Conservation (phyloP, 2,329 filamentous ascomycete genomes). For the Coniochaeta hoffmannii region DNA sequence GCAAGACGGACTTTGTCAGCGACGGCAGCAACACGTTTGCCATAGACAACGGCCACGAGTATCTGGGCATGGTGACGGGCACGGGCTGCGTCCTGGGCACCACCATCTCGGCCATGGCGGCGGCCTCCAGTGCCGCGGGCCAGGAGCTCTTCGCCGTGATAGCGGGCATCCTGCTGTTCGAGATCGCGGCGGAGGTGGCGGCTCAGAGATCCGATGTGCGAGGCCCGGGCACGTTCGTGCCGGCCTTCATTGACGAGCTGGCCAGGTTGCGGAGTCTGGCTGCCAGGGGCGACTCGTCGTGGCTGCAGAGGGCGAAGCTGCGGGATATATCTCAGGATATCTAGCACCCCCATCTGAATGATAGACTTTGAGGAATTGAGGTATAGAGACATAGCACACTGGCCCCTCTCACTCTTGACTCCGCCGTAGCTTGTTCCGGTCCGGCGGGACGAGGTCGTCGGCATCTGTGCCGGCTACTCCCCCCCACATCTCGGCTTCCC, state of each 20-base stretch:
- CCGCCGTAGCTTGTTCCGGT: background rate
- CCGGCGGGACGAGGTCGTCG: background rate
- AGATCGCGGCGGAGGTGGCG: slow-evolving; percentile 62
- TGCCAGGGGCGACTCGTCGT: slow-evolving; percentile 36
- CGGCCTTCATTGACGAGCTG: slow-evolving; percentile 72
- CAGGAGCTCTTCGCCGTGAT: slow-evolving; percentile 57
- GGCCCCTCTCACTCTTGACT: too few species aligned
- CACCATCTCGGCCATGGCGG: slow-evolving; percentile 67
- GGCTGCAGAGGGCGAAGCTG: slow-evolving; percentile 31
- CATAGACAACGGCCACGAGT: slow-evolving; percentile 68
- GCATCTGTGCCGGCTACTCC: background rate
- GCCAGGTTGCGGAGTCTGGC: slow-evolving; percentile 40
- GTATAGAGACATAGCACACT: too few species aligned
- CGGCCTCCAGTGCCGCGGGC: slow-evolving; percentile 40
- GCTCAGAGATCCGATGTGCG: slow-evolving; percentile 54
- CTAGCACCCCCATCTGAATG: too few species aligned
- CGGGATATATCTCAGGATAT: background rate
- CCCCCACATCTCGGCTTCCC: background rate
- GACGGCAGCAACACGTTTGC: slow-evolving; percentile 63
- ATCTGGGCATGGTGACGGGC: slow-evolving; percentile 65
- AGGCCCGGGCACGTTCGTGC: slow-evolving; percentile 82
- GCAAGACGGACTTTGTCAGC: slow-evolving; percentile 66
- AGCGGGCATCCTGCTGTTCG: slow-evolving; percentile 69
- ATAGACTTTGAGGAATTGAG: too few species aligned
- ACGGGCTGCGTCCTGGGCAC: slow-evolving; percentile 84